Base-by-base conservation (phyloP, 495 filamentous ascomycete species). In the Annulohypoxylon maeteangense region DNA sequence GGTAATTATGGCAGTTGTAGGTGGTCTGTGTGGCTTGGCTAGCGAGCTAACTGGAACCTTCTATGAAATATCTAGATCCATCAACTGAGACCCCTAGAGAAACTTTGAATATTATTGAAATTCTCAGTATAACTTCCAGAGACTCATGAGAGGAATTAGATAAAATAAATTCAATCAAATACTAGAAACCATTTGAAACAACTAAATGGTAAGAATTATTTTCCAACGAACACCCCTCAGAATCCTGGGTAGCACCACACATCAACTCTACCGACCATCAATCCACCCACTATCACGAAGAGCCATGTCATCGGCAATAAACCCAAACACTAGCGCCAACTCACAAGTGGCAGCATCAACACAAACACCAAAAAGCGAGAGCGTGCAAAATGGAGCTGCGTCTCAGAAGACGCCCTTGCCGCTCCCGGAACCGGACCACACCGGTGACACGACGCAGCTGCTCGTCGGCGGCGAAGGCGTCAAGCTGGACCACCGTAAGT, bases 401-500 rank as follows among this genome's bases (percentile, higher is more conserved):
- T 20, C 56, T 40, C 40, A 56, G 3, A 71, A 71, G 3, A 57
- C 32, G 2, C 68, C 68, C 22, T 42, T 67, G 2, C 68, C 68
- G 23, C 63, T 71, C 23, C 68, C 68, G 7, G 68, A 20, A 40
- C 69, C 69, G 7, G 16, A 20, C n/a, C n/a, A n/a, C 7, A 16
- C 25, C n/a, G 47, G 58, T 58, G 58, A 64, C 18, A 29, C 59
- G 6, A 64, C 63, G 42, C 58, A 72, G 4, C 25, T 72, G 12
- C 34, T 64, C 60, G 64, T 72, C 20, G 69, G 64, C 53, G 69
- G 69, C 45, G 69, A 72, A 63, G 69, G 58, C 3, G 59, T 67
- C 18, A 59, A 59, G n/a, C 45, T 72, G 60, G 69, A 72, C 29
- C 63, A 64, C 27, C n/a, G 69, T 72, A 60, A 63, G 69, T 67